Conservation (phyloP, 2,329 filamentous ascomycete species). For the Nemania serpens region DNA sequence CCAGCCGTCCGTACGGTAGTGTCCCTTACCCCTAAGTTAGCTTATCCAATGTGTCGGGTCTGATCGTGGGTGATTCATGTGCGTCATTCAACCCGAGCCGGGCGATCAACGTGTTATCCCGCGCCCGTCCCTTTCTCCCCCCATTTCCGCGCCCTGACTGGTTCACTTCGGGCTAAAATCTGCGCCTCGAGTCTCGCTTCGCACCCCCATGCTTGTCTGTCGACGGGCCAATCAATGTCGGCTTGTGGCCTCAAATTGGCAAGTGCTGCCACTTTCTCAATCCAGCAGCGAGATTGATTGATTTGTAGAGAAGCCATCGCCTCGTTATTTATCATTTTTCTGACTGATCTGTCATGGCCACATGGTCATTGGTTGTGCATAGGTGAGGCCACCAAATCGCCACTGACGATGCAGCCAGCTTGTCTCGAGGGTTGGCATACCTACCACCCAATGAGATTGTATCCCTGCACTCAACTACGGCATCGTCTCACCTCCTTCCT, state of each 20-base stretch:
- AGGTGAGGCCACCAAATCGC: neutral
- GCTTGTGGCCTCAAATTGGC: conserved; percentile 35
- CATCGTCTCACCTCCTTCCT: neutral
- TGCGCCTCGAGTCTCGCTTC: conserved; percentile 17
- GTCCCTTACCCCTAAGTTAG: neutral
- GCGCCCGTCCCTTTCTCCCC: neutral
- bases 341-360: neutral
- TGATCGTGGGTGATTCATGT: conserved; percentile 21
- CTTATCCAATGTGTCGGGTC: conserved; percentile 30
- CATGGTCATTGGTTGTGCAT: neutral
- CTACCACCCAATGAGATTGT: neutral
- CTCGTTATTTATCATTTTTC: neutral
- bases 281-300: conserved; percentile 7
- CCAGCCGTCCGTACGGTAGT: neutral
- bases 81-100: conserved; percentile 25
- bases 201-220: conserved; percentile 11
- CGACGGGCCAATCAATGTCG: conserved; percentile 36
- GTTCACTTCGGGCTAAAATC: conserved; percentile 7
- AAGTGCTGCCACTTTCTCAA: conserved; percentile 25
- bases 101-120: conserved; percentile 19
- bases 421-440: neutral
- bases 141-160: conserved; percentile 20
- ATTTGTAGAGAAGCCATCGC: conserved; percentile 6
- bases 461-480: neutral
- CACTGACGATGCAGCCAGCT: neutral